A percentile compares a stretch with the other conserved stretches of the same genome.
Conservation (phyloP, 129 eudicot genomes). For the Dittrichia graveolens region DNA sequence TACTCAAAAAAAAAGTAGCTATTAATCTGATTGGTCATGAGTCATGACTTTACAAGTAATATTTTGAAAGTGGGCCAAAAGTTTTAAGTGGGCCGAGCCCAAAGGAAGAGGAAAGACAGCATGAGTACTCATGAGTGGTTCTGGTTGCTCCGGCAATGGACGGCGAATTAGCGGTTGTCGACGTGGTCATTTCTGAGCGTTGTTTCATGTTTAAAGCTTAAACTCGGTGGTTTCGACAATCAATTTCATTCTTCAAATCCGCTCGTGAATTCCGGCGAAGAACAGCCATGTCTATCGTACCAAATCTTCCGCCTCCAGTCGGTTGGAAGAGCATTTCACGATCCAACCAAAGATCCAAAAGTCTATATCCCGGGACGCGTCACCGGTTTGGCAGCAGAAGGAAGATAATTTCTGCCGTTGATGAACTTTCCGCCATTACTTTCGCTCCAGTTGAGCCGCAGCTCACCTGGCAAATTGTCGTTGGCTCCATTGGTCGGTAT, state of each 20-base stretch:
- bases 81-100: not conserved
- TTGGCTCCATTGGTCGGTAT: constrained; percentile 65
- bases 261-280: not conserved
- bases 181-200: constrained; percentile 32
- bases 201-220: constrained; percentile 2
- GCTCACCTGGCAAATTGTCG: constrained; percentile 74
- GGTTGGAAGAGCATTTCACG: constrained; percentile 12
- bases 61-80: not conserved
- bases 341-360: constrained; percentile 12
- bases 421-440: constrained; percentile 37
- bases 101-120: not conserved
- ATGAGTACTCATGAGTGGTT: not conserved
- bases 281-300: constrained; percentile 18
- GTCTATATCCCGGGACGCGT: not conserved
- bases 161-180: constrained; percentile 21
- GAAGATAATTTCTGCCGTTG: constrained; percentile 28
- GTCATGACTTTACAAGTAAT: too few species aligned
- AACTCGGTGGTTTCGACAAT: constrained; percentile 8
- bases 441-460: constrained; percentile 44
- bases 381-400: not conserved
- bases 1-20: too few species aligned
- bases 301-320: constrained; percentile 1
- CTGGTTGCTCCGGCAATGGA: not conserved
- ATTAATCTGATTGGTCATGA: too few species aligned
- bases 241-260: not conserved